Evolutionary conservation across 208 protist species (phyloP), one percentile per base, ranked within the genome.

Genomic region (Trypanosoma avium): DNA sequence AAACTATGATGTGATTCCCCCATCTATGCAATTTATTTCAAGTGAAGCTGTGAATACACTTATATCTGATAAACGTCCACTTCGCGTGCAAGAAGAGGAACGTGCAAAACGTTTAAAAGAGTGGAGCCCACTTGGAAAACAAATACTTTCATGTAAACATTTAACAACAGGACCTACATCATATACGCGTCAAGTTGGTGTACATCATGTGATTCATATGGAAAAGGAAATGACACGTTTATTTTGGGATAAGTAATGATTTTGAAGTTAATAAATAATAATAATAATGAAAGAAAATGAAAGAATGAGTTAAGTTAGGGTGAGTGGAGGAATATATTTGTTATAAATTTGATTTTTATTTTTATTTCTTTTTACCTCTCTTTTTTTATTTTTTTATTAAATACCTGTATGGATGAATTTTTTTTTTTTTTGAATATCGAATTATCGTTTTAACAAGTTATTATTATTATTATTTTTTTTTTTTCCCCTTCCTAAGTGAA

Each of bases 11-110:
- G 24, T 32, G 15, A 4, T 67, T 45, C 61, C 61, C 22, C 47
- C 61, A 56, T 50, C 61, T 21, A 48, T n/a, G 0, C 47, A 56
- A 22, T 32, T 22, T 17, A 67, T 67, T 50, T 58, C 61, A 17
- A n/a, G 24, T 24, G 22, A 54, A 26, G 61, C 48, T 6, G 40
- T 47, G 7, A 12, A 30, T 15, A 22, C 38, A 22, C 22, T 55
- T 24, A 56, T 67, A 21, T 24, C 42, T 10, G 48, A 58, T 38
- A 58, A 46, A n/a, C 35, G 53, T 21, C 48, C 48, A 32, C 21
- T 58, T 46, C 26, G 38, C 21, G 52, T 58, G 3, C 61, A 67
- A n/a, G 21, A 67, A 19, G 30, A 67, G 40, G 48, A 49, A 26
- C 49, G 61, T 33, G 49, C n/a, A 30, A 10, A 12, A 7, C 10